Evolutionary conservation across 352 stramenopile species (phyloP).

Genomic region (Discostella stelligera): DNA sequence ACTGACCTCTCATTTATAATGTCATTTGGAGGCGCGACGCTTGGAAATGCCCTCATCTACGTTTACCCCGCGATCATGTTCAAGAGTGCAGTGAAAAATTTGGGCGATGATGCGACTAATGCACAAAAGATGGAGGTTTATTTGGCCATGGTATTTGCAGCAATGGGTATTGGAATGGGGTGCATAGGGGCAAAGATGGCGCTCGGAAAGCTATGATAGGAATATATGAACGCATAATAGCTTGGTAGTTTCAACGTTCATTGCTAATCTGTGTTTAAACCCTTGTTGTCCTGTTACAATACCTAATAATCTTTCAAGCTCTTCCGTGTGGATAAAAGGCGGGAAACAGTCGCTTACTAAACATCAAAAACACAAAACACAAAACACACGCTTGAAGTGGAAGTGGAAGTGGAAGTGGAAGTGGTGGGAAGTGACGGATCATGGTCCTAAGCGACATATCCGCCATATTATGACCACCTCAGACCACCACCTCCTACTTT

Average conservation of each 20-base stretch:
- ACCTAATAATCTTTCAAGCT: too few species aligned
- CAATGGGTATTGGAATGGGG: conserved; percentile 72
- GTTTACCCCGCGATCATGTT: conserved; percentile 85
- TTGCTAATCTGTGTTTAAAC: too few species aligned
- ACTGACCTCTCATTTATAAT: conserved; percentile 83
- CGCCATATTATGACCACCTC: too few species aligned
- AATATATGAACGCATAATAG: not conserved
- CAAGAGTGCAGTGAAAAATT: conserved; percentile 75
- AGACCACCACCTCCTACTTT: too few species aligned
- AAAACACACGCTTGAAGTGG: too few species aligned
- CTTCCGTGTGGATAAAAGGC: too few species aligned
- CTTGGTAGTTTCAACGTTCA: not conserved
- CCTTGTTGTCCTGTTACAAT: too few species aligned
- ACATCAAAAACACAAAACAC: too few species aligned
- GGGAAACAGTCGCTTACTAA: too few species aligned
- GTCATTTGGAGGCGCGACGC: conserved; percentile 77
- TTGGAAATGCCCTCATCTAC: conserved; percentile 84
- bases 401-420: too few species aligned
- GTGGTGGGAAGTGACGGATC: too few species aligned
- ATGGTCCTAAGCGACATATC: too few species aligned
- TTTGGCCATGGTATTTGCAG: conserved; percentile 58
- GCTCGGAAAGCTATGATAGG: conserved; percentile 25
- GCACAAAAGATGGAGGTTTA: conserved; percentile 72
- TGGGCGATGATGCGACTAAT: conserved; percentile 54
- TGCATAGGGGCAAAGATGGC: conserved; percentile 74